These are phyloP conservation scores for Blastocystis sp. DNA, from an alignment of 352 stramenopile genomes.

Conservation along the genomic window DNA sequence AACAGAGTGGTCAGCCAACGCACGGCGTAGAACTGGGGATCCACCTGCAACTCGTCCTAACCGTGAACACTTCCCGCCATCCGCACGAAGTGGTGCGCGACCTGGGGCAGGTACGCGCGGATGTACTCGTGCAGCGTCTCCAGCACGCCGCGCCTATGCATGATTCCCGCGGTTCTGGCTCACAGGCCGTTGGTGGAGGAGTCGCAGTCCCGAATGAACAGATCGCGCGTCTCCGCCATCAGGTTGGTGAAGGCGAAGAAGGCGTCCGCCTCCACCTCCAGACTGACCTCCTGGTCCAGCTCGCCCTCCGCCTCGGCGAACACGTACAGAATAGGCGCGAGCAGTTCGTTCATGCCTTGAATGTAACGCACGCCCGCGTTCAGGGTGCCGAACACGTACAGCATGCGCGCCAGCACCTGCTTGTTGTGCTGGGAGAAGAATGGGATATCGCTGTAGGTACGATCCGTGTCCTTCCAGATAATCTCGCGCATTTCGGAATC, in stretches of 20 bases:
- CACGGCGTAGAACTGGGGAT: constrained; percentile 78
- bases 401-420: constrained; percentile 76
- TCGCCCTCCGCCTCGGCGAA: constrained; percentile 72
- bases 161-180: background rate
- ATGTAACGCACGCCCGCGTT: constrained; percentile 81
- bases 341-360: constrained; percentile 85
- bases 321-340: constrained; percentile 79
- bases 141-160: constrained; percentile 69
- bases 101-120: background rate
- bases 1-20: constrained; percentile 82
- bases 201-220: constrained; percentile 76
- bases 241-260: constrained; percentile 80
- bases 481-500: constrained; percentile 76
- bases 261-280: constrained; percentile 76
- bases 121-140: constrained; percentile 75
- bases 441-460: constrained; percentile 77
- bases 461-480: constrained; percentile 80
- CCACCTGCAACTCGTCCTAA: constrained; percentile 73
- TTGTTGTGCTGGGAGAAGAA: constrained; percentile 80
- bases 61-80: background rate
- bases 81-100: constrained; percentile 1
- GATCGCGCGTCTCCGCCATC: constrained; percentile 78
- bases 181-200: constrained; percentile 48
- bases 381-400: constrained; percentile 81
- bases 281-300: background rate